Conservation (phyloP, 176 grass and related monocot species). For the Ampelocalamus luodianensis region DNA sequence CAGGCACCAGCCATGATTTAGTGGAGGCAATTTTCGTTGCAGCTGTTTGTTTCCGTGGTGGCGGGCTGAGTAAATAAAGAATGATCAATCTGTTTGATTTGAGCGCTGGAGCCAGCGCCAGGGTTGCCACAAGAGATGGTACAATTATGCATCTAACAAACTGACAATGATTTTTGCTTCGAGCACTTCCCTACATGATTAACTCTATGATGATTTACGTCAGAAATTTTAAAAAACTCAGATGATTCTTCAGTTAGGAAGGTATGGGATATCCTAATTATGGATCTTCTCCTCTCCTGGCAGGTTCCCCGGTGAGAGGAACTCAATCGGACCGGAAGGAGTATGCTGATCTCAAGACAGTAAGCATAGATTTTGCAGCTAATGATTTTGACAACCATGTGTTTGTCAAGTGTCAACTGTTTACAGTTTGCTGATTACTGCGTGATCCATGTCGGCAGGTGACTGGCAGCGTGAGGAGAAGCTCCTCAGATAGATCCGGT, state of each 20-base stretch:
- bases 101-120: constrained; percentile 50
- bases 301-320: constrained; percentile 66
- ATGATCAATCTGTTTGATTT: constrained; percentile 62
- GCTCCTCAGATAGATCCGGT: constrained; percentile 54
- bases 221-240: too few relatives aligned
- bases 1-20: constrained; percentile 33
- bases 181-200: constrained; percentile 45
- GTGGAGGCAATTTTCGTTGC: constrained; percentile 15
- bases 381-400: not conserved
- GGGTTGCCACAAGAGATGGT: constrained; percentile 56
- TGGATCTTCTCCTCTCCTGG: constrained; percentile 40
- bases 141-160: constrained; percentile 33
- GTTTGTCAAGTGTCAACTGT: not conserved
- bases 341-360: constrained; percentile 42
- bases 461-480: constrained; percentile 36
- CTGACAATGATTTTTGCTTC: constrained; percentile 47
- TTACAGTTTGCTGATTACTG: constrained; percentile 28
- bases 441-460: constrained; percentile 43
- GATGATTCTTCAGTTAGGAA: constrained; percentile 41
- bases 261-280: constrained; percentile 36
- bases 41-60: constrained; percentile 44
- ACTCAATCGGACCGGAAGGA: constrained; percentile 59
- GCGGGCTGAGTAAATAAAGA: constrained; percentile 49
- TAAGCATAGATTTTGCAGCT: constrained; percentile 23
- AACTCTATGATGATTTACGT: not conserved